These are phyloP conservation scores for Candida vartiovaarae DNA, from an alignment of 805 yeast species.

Conservation along the genomic window DNA sequence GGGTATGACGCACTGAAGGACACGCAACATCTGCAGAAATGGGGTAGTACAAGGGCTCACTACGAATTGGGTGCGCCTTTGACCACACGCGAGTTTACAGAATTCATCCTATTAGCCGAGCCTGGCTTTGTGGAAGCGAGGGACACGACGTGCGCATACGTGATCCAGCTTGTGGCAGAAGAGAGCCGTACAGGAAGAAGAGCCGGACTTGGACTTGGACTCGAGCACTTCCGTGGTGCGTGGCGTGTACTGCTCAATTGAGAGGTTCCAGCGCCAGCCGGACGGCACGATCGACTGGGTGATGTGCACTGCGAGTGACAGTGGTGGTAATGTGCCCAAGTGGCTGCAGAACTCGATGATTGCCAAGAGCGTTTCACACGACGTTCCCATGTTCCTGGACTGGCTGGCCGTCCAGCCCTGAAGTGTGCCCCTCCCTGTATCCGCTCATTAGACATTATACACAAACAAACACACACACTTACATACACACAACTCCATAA, in stretches of 20 bases:
- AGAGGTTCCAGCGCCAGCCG: constrained; percentile 20
- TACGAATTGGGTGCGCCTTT: constrained; percentile 32
- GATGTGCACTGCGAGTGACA: constrained; percentile 33
- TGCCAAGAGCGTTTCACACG: constrained; percentile 31
- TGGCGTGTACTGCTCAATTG: constrained; percentile 32
- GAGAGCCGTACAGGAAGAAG: too few relatives aligned
- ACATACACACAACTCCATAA: too few relatives aligned
- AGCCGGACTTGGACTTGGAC: constrained; percentile 12
- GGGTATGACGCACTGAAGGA: constrained; percentile 8
- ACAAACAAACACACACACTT: too few relatives aligned
- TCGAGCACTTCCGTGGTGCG: constrained; percentile 21
- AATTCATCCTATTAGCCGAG: constrained; percentile 25
- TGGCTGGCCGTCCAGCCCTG: constrained; percentile 11
- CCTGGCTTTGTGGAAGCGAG: constrained; percentile 18
- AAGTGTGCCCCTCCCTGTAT: too few relatives aligned
- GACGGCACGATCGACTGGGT: constrained; percentile 25
- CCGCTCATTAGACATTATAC: too few relatives aligned
- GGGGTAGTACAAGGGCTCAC: constrained; percentile 27
- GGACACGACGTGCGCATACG: constrained; percentile 18
- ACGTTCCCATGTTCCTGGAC: constrained; percentile 30
- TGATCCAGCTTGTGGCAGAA: constrained; percentile 28
- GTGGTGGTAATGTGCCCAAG: constrained; percentile 34
- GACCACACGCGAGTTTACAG: constrained; percentile 31
- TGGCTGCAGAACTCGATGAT: constrained; percentile 34
- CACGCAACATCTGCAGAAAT: constrained; percentile 11